These are phyloP conservation scores for Anaeromyces robustus DNA, from an alignment of 192 early-diverging fungal species.

Conservation along the genomic window DNA sequence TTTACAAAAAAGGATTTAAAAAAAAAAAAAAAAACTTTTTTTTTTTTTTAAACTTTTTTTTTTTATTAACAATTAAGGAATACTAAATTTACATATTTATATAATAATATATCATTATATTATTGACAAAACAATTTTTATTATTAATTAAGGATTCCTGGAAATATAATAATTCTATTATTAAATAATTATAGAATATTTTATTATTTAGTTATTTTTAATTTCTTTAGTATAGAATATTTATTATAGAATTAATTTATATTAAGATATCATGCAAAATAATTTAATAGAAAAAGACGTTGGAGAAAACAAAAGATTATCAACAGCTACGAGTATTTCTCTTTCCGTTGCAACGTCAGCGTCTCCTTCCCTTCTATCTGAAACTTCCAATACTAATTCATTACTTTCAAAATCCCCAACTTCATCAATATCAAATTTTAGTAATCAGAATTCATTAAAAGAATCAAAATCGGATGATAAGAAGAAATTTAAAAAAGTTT, in stretches of 20 bases:
- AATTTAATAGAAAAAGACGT: neutral
- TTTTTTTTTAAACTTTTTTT: neutral
- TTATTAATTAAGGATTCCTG: too few species aligned
- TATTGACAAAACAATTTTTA: too few species aligned
- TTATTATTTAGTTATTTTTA: neutral
- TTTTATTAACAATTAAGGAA: too few species aligned
- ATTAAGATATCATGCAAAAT: neutral
- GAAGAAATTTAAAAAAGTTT: neutral
- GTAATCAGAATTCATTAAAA: neutral
- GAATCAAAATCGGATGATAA: neutral
- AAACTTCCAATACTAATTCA: neutral
- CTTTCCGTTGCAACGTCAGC: neutral
- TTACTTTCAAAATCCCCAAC: neutral
- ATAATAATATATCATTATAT: too few species aligned
- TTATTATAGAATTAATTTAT: neutral
- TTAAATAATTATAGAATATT: neutral
- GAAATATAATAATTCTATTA: neutral
- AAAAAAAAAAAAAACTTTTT: neutral
- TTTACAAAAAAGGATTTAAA: neutral
- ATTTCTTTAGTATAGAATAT: neutral
- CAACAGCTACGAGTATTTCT: neutral
- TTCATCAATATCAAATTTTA: neutral
- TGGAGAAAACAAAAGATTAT: neutral
- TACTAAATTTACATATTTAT: too few species aligned
- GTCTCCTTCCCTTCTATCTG: neutral